These are phyloP conservation scores for Salvia hispanica DNA, from an alignment of 257 asterid species.

Conservation along the genomic window DNA sequence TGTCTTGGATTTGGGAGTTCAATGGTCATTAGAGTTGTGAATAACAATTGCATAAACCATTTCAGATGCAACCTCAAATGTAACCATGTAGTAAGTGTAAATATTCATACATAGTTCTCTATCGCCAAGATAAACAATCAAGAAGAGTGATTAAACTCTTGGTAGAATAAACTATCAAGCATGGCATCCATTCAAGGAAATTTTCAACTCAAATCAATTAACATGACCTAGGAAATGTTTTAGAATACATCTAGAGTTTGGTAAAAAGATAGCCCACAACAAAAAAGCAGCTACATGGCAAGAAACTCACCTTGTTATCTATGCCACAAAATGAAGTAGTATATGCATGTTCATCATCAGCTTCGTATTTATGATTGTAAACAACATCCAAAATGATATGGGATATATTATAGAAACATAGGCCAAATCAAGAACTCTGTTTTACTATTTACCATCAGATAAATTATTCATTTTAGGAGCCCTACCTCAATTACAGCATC, in stretches of 20 bases:
- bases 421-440: slow-evolving; percentile 20
- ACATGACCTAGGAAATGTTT: slow-evolving; percentile 2
- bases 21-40: slow-evolving; percentile 4
- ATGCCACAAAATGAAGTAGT: slow-evolving; percentile 97
- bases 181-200: neutral
- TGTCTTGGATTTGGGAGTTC: slow-evolving; percentile 6
- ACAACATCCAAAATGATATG: slow-evolving; percentile 98
- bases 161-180: slow-evolving; percentile 20
- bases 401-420: slow-evolving; percentile 32
- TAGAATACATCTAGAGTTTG: slow-evolving; percentile 6
- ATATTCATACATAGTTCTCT: neutral
- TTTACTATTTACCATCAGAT: slow-evolving; percentile 2
- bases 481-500: slow-evolving; percentile 91
- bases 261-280: slow-evolving; percentile 23
- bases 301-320: slow-evolving; percentile 85
- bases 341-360: slow-evolving; percentile 83
- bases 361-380: slow-evolving; percentile 94
- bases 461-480: slow-evolving; percentile 24
- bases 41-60: slow-evolving; percentile 16
- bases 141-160: neutral
- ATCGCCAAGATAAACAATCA: slow-evolving; percentile 4
- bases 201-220: slow-evolving; percentile 23
- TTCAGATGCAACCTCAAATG: slow-evolving; percentile 15
- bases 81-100: slow-evolving; percentile 7
- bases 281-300: slow-evolving; percentile 7